phyloP scores from a whole-genome alignment of 208 protist species.

The Borovskyia barvae region DNA sequence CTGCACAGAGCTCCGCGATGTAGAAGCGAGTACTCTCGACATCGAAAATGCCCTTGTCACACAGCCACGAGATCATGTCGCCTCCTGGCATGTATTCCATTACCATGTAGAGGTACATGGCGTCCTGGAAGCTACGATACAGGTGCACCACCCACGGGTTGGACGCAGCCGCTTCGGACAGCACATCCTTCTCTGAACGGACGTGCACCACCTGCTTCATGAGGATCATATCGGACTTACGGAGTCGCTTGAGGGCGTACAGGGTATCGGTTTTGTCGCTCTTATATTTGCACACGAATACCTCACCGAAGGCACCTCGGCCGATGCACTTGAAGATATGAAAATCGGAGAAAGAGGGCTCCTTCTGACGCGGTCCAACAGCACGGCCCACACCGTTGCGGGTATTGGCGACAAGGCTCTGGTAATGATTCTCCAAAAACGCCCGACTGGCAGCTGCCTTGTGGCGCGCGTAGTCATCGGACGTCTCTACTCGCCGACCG shows the following conservation, averaged over 20 bases:
- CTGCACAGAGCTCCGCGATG: constrained; percentile 89
- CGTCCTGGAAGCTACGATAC: constrained; percentile 92
- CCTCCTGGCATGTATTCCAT: constrained; percentile 95
- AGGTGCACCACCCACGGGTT: constrained; percentile 92
- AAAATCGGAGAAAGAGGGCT: constrained; percentile 79
- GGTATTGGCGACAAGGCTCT: constrained; percentile 56
- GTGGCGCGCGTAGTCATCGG: constrained; percentile 71
- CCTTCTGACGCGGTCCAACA: constrained; percentile 68
- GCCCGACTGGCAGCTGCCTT: constrained; percentile 86
- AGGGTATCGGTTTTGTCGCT: constrained; percentile 62
- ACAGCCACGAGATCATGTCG: constrained; percentile 93
- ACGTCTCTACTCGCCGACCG: constrained; percentile 51
- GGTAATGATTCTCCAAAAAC: constrained; percentile 86
- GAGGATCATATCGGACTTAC: constrained; percentile 91
- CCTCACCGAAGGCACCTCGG: constrained; percentile 89
- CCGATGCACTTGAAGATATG: constrained; percentile 88
- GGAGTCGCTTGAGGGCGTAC: constrained; percentile 90
- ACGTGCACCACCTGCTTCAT: constrained; percentile 89
- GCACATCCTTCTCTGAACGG: constrained; percentile 88
- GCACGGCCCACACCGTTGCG: constrained; percentile 46
- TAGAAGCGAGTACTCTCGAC: constrained; percentile 89
- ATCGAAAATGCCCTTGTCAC: constrained; percentile 87
- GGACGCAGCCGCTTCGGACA: constrained; percentile 71
- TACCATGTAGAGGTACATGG: constrained; percentile 91
- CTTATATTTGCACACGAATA: constrained; percentile 84